phyloP scores from a whole-genome alignment of 345 rosid genomes.

The Orychophragmus violaceus region DNA sequence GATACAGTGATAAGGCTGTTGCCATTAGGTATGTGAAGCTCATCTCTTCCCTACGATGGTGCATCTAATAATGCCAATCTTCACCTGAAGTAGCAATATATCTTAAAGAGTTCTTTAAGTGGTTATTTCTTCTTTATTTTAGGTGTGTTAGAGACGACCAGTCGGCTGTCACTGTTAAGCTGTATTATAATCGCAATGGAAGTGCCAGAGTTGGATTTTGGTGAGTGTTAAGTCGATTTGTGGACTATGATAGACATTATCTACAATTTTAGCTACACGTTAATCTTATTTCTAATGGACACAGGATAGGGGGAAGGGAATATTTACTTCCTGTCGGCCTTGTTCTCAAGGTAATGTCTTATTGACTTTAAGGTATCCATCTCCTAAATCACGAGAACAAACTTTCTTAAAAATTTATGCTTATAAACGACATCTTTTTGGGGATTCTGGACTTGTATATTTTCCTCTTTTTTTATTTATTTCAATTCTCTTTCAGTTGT shows the following conservation, averaged over 20 bases:
- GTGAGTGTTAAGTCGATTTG: slow-evolving; percentile 40
- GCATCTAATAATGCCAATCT: background rate
- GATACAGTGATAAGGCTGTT: slow-evolving; percentile 83
- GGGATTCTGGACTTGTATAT: background rate
- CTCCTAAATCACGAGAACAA: background rate
- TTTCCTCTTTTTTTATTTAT: background rate
- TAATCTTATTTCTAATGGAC: slow-evolving; percentile 25
- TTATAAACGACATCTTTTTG: background rate
- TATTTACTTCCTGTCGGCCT: slow-evolving; percentile 86
- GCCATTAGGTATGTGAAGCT: slow-evolving; percentile 58
- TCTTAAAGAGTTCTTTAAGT: background rate
- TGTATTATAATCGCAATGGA: slow-evolving; percentile 88
- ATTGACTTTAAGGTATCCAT: background rate
- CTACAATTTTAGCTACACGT: slow-evolving; percentile 16
- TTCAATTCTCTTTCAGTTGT: background rate
- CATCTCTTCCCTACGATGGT: slow-evolving; percentile 1
- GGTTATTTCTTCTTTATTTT: slow-evolving; percentile 17
- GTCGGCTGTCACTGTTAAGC: slow-evolving; percentile 67
- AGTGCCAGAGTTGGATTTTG: slow-evolving; percentile 96
- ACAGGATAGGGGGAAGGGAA: slow-evolving; percentile 81
- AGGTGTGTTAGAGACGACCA: slow-evolving; percentile 93
- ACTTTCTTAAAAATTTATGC: background rate
- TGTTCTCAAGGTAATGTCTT: slow-evolving; percentile 67
- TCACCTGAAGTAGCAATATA: slow-evolving; percentile 11
- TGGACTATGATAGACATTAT: slow-evolving; percentile 11